Percentiles rank a stretch among this genome's conserved stretches.
These are phyloP conservation scores for Boletellus emodensis DNA, from an alignment of 768 basidiomycete species.

Conservation along the genomic window DNA sequence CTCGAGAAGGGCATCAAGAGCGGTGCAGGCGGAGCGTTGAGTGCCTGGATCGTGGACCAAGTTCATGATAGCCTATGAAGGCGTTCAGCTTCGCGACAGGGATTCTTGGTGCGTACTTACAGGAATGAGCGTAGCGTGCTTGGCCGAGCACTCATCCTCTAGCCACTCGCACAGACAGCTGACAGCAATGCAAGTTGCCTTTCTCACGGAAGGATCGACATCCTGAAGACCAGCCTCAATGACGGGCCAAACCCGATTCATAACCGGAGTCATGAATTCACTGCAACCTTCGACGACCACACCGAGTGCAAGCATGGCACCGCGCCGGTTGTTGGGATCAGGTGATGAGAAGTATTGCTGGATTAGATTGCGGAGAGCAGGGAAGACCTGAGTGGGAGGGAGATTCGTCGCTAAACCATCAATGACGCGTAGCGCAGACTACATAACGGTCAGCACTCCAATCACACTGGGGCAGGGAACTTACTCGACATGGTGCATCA, in stretches of 20 bases:
- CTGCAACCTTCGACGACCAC: slow-evolving; percentile 96
- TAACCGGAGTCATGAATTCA: slow-evolving; percentile 94
- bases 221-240: slow-evolving; percentile 88
- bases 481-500: slow-evolving; percentile 84
- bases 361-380: slow-evolving; percentile 78
- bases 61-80: slow-evolving; percentile 74
- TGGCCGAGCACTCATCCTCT: slow-evolving; percentile 84
- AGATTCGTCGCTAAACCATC: slow-evolving; percentile 89
- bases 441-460: slow-evolving; percentile 6
- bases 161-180: slow-evolving; percentile 98
- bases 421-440: slow-evolving; percentile 93
- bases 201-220: slow-evolving; percentile 78
- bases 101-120: slow-evolving; percentile 39
- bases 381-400: slow-evolving; percentile 95
- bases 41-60: slow-evolving; percentile 84
- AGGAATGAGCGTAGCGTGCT: slow-evolving; percentile 82
- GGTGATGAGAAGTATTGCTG: slow-evolving; percentile 79
- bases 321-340: slow-evolving; percentile 77
- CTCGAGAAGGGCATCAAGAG: slow-evolving; percentile 94
- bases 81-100: not conserved
- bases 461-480: slow-evolving; percentile 22
- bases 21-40: slow-evolving; percentile 92
- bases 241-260: slow-evolving; percentile 89
- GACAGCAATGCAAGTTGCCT: slow-evolving; percentile 93
- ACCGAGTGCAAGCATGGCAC: slow-evolving; percentile 92